phyloP scores from a whole-genome alignment of 495 filamentous ascomycete genomes.

The Hypoxylon fragiforme region DNA sequence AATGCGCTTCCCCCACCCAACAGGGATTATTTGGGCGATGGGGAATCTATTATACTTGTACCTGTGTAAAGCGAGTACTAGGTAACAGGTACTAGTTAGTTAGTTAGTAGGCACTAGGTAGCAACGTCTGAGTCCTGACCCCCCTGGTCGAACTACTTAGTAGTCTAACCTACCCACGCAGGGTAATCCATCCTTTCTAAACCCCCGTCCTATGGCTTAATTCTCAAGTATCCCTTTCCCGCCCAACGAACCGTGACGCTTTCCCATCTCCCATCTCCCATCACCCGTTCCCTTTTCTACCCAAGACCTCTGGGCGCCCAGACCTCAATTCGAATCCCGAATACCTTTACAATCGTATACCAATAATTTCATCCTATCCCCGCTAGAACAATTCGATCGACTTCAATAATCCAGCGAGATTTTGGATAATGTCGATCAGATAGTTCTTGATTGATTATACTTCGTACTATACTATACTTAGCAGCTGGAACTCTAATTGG shows the following conservation, averaged over 20 bases:
- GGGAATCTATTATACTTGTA: too few relatives aligned
- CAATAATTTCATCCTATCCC: constrained; percentile 14
- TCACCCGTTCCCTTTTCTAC: too few relatives aligned
- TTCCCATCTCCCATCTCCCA: constrained; percentile 36
- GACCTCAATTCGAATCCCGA: constrained; percentile 27
- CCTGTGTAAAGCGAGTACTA: neutral
- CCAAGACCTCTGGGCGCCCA: constrained; percentile 40
- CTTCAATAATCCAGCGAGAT: neutral
- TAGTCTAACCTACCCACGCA: too few relatives aligned
- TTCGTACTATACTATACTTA: neutral
- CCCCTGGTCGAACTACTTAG: neutral
- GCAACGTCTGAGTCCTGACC: neutral
- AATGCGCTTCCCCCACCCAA: constrained; percentile 26
- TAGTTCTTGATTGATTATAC: constrained; percentile 1
- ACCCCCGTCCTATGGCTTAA: neutral
- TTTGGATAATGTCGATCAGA: neutral
- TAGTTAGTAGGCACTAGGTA: too few relatives aligned
- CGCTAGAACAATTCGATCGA: constrained; percentile 5
- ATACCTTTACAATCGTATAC: constrained; percentile 4
- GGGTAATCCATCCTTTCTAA: neutral
- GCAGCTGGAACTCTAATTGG: constrained; percentile 5
- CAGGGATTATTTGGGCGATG: constrained; percentile 20
- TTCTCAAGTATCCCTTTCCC: constrained; percentile 8
- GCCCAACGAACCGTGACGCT: constrained; percentile 25
- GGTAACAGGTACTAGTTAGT: too few relatives aligned